Conservation (phyloP, 495 filamentous ascomycete genomes). For the Daldinia caldariorum region DNA sequence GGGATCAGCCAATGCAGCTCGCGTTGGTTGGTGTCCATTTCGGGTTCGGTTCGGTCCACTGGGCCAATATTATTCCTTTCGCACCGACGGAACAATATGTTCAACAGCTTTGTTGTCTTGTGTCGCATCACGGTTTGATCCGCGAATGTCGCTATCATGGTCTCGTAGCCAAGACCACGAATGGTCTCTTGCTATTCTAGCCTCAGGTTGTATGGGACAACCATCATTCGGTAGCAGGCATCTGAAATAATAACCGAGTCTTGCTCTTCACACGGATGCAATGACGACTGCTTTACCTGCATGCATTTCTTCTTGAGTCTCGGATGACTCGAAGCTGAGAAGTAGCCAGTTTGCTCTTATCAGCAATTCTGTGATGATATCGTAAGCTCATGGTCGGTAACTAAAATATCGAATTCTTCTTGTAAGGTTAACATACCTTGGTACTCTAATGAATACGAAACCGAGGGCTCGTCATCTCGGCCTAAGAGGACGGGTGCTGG, state of each 20-base stretch:
- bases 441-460: conserved; percentile 68
- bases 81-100: conserved; percentile 25
- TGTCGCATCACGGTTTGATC: conserved; percentile 24
- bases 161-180: conserved; percentile 17
- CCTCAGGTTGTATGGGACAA: conserved; percentile 9
- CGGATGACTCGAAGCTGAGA: conserved; percentile 65
- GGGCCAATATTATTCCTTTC: conserved; percentile 18
- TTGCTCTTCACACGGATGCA: conserved; percentile 54
- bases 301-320: conserved; percentile 58
- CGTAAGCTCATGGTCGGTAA: conserved; percentile 15
- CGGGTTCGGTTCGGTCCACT: conserved; percentile 39
- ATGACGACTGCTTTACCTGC: conserved; percentile 70
- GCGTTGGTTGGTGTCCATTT: conserved; percentile 31
- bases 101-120: conserved; percentile 44
- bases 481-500: conserved; percentile 56
- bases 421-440: conserved; percentile 58
- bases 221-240: conserved; percentile 14
- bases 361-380: conserved; percentile 61
- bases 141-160: conserved; percentile 20
- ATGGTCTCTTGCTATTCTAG: conserved; percentile 17
- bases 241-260: conserved; percentile 18
- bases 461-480: conserved; percentile 65
- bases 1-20: conserved; percentile 37
- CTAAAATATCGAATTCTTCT: background rate
- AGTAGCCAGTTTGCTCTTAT: conserved; percentile 68